Evolutionary conservation across 2,329 filamentous ascomycete species (phyloP).

Genomic region (Neofusicoccum sp.): DNA sequence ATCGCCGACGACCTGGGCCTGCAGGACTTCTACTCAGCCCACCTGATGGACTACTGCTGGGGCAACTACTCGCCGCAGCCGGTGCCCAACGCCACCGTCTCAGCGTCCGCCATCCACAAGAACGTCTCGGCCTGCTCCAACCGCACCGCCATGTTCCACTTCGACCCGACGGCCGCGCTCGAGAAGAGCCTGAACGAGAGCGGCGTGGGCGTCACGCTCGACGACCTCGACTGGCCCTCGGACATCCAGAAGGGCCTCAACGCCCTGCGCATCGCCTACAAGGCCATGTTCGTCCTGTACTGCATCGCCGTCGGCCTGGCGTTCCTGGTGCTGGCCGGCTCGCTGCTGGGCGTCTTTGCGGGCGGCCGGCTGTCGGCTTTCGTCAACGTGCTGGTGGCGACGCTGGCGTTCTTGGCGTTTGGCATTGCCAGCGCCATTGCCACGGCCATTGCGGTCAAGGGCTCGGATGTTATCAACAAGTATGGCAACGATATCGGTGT

Average conservation of each 20-base stretch:
- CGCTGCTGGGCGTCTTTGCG: slow-evolving; percentile 46
- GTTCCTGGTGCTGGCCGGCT: slow-evolving; percentile 49
- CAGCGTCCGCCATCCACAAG: slow-evolving; percentile 41
- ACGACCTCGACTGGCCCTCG: slow-evolving; percentile 56
- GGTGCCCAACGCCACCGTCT: slow-evolving; percentile 44
- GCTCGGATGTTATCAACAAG: slow-evolving; percentile 52
- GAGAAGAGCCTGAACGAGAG: slow-evolving; percentile 45
- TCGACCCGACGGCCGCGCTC: slow-evolving; percentile 54
- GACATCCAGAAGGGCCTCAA: slow-evolving; percentile 55
- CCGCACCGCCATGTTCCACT: slow-evolving; percentile 54
- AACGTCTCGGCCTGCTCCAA: slow-evolving; percentile 58
- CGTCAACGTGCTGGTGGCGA: slow-evolving; percentile 50
- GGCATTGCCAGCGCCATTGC: slow-evolving; percentile 74
- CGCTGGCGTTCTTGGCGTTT: slow-evolving; percentile 57
- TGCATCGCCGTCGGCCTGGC: slow-evolving; percentile 56
- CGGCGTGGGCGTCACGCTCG: slow-evolving; percentile 45
- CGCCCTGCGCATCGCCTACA: slow-evolving; percentile 49
- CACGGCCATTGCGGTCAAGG: slow-evolving; percentile 60
- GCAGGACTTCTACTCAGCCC: slow-evolving; percentile 60
- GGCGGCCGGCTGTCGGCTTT: slow-evolving; percentile 40
- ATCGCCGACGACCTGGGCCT: slow-evolving; percentile 52
- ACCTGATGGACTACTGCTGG: slow-evolving; percentile 60
- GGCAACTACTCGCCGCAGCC: slow-evolving; percentile 46
- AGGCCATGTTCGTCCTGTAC: slow-evolving; percentile 59
- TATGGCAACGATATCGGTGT: slow-evolving; percentile 52